Conservation (phyloP, 108 stramenopile genomes). For the Aurantiochytrium sp. region DNA sequence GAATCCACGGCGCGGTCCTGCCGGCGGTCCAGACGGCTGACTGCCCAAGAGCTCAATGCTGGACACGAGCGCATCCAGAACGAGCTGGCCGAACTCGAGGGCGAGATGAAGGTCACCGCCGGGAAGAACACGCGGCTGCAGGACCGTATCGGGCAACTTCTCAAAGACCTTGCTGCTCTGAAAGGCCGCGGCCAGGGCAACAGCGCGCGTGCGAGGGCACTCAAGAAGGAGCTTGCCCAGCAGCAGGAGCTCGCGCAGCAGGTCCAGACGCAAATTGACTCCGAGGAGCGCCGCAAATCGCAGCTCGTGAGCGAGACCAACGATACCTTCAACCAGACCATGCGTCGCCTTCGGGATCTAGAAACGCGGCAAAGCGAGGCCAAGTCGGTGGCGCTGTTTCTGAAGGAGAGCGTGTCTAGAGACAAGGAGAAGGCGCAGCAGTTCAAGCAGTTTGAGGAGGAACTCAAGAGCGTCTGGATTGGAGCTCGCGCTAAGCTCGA, state of each 20-base stretch:
- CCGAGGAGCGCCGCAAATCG: background rate
- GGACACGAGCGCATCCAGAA: background rate
- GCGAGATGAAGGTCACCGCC: background rate
- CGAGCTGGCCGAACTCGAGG: background rate
- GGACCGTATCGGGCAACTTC: background rate
- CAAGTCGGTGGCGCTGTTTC: background rate
- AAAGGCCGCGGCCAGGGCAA: background rate
- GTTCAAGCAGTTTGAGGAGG: background rate
- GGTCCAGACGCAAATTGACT: background rate
- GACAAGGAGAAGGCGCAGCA: background rate
- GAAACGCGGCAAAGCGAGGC: background rate
- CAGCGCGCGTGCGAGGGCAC: background rate
- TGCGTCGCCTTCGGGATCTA: background rate
- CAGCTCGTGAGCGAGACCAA: background rate
- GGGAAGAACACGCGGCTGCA: background rate
- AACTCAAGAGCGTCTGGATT: background rate
- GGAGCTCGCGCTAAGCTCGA: background rate
- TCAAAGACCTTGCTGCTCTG: background rate
- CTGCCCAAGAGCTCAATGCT: background rate
- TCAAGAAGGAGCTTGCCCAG: background rate
- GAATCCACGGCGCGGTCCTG: background rate
- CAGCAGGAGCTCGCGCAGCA: background rate
- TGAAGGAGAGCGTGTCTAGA: background rate
- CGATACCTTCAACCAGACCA: background rate
- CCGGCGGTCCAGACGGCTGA: background rate